phyloP scores from a whole-genome alignment of 495 filamentous ascomycete species.

The Stereocaulon alpinum region DNA sequence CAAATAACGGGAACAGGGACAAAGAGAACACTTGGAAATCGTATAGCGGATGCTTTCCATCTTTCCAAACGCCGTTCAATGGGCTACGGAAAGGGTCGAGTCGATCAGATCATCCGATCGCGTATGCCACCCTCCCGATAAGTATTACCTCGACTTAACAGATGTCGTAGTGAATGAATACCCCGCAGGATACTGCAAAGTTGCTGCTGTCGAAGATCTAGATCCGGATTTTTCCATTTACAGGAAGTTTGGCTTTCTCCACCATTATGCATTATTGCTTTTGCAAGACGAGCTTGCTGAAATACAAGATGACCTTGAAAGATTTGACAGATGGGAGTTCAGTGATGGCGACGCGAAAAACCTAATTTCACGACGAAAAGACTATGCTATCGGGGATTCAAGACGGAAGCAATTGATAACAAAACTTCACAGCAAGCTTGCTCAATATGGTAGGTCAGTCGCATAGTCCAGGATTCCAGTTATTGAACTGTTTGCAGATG shows the following conservation, averaged over 20 bases:
- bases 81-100: neutral
- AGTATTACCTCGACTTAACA: too few species aligned
- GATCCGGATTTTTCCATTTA: constrained; percentile 26
- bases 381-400: neutral
- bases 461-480: neutral
- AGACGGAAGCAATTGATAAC: constrained; percentile 44
- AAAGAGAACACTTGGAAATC: neutral
- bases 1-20: too few species aligned
- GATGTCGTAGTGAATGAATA: constrained; percentile 3
- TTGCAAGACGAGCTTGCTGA: constrained; percentile 23
- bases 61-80: neutral
- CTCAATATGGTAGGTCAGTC: constrained; percentile 52
- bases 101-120: constrained; percentile 9
- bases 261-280: constrained; percentile 27
- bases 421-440: constrained; percentile 49
- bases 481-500: constrained; percentile 9
- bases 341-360: neutral
- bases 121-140: too few species aligned
- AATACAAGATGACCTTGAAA: neutral
- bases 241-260: constrained; percentile 29
- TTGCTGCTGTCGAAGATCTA: constrained; percentile 25
- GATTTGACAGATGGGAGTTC: neutral
- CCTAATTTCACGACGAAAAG: neutral
- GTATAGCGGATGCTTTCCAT: neutral
- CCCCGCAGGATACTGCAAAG: constrained; percentile 23